phyloP scores from a whole-genome alignment of 495 filamentous ascomycete genomes.

The Penicillium paradoxum region DNA sequence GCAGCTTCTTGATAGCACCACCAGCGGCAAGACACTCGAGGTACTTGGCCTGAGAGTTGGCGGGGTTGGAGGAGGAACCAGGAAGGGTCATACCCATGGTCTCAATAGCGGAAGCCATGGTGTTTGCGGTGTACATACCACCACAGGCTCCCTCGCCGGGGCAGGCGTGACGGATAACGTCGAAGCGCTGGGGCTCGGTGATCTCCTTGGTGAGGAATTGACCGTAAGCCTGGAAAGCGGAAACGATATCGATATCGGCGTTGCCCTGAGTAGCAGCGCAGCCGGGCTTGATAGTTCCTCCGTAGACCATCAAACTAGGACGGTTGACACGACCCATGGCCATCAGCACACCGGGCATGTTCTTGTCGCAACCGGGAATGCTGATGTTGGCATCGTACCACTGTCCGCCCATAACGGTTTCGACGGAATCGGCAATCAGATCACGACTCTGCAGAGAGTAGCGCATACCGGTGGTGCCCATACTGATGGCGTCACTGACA shows the following conservation, averaged over 20 bases:
- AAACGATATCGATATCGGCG: constrained; percentile 86
- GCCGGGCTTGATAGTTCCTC: constrained; percentile 88
- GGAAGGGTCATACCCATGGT: constrained; percentile 93
- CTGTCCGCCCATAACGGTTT: constrained; percentile 97
- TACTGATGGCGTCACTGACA: constrained; percentile 65
- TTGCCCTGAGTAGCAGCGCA: constrained; percentile 67
- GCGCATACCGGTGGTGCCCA: constrained; percentile 73
- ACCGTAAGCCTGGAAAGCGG: constrained; percentile 96
- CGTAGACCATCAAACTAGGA: constrained; percentile 94
- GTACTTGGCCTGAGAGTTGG: constrained; percentile 79
- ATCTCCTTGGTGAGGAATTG: constrained; percentile 92
- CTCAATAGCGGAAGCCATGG: constrained; percentile 97
- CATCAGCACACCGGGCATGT: constrained; percentile 98
- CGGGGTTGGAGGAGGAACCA: constrained; percentile 88
- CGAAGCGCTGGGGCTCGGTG: constrained; percentile 81
- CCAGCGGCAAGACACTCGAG: constrained; percentile 82
- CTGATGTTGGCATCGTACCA: constrained; percentile 99
- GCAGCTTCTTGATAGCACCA: constrained; percentile 76
- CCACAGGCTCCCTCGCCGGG: constrained; percentile 92
- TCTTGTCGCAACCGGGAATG: constrained; percentile 99
- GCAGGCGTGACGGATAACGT: constrained; percentile 93
- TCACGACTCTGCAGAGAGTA: constrained; percentile 92
- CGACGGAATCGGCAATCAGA: constrained; percentile 94
- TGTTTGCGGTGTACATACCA: constrained; percentile 99
- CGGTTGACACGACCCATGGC: constrained; percentile 95